These are phyloP conservation scores for Populus tremula DNA, from an alignment of 345 rosid genomes.

Conservation along the genomic window DNA sequence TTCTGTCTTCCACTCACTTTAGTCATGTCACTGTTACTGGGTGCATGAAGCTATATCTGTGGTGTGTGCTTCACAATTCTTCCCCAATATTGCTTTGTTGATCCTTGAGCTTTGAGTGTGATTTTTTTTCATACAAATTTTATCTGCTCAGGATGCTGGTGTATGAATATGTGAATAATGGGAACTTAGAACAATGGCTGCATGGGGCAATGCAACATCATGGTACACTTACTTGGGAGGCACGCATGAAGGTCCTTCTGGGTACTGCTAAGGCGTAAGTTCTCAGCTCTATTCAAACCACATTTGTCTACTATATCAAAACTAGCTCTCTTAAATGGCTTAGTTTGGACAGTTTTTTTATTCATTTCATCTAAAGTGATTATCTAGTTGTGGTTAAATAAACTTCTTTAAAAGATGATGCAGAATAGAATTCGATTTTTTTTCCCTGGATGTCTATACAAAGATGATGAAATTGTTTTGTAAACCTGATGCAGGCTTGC, in stretches of 20 bases:
- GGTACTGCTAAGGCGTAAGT: slow-evolving; percentile 38
- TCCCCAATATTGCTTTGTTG: not conserved
- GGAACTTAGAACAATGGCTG: slow-evolving; percentile 31
- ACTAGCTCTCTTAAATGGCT: not conserved
- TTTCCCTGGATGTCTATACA: not conserved
- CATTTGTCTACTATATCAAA: not conserved
- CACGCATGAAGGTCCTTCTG: slow-evolving; percentile 30
- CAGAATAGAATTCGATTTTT: not conserved
- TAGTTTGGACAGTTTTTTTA: not conserved
- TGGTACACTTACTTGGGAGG: slow-evolving; percentile 29
- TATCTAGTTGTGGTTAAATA: not conserved
- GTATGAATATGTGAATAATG: slow-evolving; percentile 30
- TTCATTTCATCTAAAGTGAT: not conserved
- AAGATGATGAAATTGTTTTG: slow-evolving; percentile 6
- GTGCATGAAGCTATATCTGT: not conserved
- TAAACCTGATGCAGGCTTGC: slow-evolving; percentile 62
- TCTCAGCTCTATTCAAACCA: not conserved
- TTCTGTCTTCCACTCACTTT: not conserved
- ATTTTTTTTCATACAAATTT: not conserved
- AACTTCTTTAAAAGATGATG: not conserved
- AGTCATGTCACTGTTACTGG: not conserved
- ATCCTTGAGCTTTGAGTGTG: not conserved
- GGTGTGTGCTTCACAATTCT: not conserved
- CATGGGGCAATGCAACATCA: slow-evolving; percentile 26
- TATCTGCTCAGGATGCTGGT: slow-evolving; percentile 19